phyloP scores from a whole-genome alignment of 768 basidiomycete species.

The Termitomyces sp. region DNA sequence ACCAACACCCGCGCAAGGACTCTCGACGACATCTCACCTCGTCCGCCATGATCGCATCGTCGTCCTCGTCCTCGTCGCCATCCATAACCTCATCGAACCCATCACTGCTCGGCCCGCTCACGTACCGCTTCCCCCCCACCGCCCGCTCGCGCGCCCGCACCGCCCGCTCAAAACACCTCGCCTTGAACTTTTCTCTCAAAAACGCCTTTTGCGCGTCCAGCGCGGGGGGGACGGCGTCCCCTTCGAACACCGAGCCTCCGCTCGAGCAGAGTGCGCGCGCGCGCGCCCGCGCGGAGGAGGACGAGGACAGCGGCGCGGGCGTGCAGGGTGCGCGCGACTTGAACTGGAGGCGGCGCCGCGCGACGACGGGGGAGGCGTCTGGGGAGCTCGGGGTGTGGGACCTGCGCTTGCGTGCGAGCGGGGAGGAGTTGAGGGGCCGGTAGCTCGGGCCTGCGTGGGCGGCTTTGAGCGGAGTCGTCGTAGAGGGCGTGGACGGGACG shows the following conservation, averaged over 20 bases:
- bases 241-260: slow-evolving; percentile 17
- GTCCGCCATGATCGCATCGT: slow-evolving; percentile 60
- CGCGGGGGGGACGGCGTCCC: slow-evolving; percentile 5
- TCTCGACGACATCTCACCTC: slow-evolving; percentile 33
- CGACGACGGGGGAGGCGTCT: slow-evolving; percentile 37
- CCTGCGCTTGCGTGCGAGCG: slow-evolving; percentile 28
- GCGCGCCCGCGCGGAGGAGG: slow-evolving; percentile 12
- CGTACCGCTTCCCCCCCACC: slow-evolving; percentile 30
- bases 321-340: slow-evolving; percentile 29
- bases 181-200: slow-evolving; percentile 54
- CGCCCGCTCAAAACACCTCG: slow-evolving; percentile 57
- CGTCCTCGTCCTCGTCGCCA: slow-evolving; percentile 48
- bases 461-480: slow-evolving; percentile 2
- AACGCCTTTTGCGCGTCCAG: slow-evolving; percentile 45
- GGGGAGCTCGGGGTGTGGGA: slow-evolving; percentile 23
- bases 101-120: slow-evolving; percentile 43
- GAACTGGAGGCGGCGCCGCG: slow-evolving; percentile 52
- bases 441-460: slow-evolving; percentile 8
- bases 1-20: not conserved
- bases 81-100: slow-evolving; percentile 32
- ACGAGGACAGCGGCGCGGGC: slow-evolving; percentile 14
- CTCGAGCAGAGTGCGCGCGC: slow-evolving; percentile 11
- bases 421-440: slow-evolving; percentile 43
- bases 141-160: slow-evolving; percentile 47
- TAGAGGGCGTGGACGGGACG: slow-evolving; percentile 11